Percentiles rank a stretch among this genome's conserved stretches.
Conservation (phyloP, 139 green algal genomes). For the Chlorella sp. region DNA sequence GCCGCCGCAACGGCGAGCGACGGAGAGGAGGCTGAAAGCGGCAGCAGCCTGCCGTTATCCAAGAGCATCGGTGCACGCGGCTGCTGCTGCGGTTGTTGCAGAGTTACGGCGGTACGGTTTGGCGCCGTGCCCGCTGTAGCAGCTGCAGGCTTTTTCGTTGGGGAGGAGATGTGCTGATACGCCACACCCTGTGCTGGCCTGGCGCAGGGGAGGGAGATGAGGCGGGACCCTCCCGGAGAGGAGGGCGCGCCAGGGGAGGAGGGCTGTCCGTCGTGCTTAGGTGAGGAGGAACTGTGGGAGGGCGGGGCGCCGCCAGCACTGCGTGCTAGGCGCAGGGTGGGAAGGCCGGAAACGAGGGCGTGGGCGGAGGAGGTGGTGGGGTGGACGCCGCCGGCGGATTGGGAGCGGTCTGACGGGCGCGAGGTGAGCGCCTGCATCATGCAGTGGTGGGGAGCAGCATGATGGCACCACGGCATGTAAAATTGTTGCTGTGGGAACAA, state of each 20-base stretch:
- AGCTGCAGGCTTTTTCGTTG: background rate
- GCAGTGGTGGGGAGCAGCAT: too few species aligned
- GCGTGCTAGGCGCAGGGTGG: background rate
- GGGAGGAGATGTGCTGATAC: background rate
- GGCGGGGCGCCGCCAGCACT: background rate
- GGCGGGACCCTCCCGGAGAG: too few species aligned
- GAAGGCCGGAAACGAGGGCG: background rate
- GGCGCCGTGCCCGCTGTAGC: background rate
- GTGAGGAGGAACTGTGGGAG: too few species aligned
- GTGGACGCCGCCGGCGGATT: background rate
- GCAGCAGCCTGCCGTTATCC: background rate
- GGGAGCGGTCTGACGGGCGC: too few species aligned
- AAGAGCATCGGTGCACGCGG: background rate
- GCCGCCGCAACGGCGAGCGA: too few species aligned
- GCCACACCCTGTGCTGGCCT: background rate
- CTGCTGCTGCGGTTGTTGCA: background rate
- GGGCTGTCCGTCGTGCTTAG: too few species aligned
- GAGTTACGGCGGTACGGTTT: background rate
- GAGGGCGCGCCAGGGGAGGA: too few species aligned
- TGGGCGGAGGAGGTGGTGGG: background rate
- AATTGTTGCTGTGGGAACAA: too few species aligned
- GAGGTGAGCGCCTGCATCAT: too few species aligned
- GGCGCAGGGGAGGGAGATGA: background rate
- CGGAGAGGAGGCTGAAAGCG: too few species aligned
- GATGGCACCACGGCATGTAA: too few species aligned